Base-by-base conservation (phyloP, 1,284 basidiomycete genomes). In the Austroboletus novae-zelandiae region DNA sequence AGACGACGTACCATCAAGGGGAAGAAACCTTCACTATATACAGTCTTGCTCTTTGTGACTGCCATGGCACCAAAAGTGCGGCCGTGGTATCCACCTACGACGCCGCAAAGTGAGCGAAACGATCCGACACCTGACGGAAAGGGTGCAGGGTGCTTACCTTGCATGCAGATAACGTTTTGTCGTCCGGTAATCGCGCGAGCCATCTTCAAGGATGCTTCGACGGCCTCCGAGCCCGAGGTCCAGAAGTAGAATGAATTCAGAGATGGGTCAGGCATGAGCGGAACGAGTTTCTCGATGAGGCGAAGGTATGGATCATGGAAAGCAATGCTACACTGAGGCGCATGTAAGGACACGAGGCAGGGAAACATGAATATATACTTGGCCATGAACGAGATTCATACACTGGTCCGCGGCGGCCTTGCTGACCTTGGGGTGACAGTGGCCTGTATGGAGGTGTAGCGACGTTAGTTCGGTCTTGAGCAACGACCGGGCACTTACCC, bases 241-340 rank as follows among this genome's bases (percentile, higher is more conserved):
- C 90, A 93, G 71, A 95, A 91, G 79, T 92, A 96, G 79, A 98
- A 95, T 17, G 91, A 91, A 70, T 95, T 89, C 40, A 98, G 79
- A 3, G 92, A 94, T 0, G 84, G 76, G 69, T 96, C 76, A 1
- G 94, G 92, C 83, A 94, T 89, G 56, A 89, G 71, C 1, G 90
- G 87, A n/a, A 91, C 69, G 9, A 94, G 76, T 53, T 78, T 79
- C 64, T 91, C 79, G 58, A 93, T 86, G 57, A 94, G 83, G 45
- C 81, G 74, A 18, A 92, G 75, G 67, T 92, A 91, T 0, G 88
- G 87, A 53, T 77, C 79, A 57, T 89, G 83, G 70, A 86, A 86
- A 5, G 81, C 86, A 57, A 92, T 88, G 71, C 85, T 86, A 66
- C 86, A 89, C 87, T 92, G 42, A 43, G 51, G 10, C 35, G 41